These are phyloP conservation scores for Neurospora cerealis DNA, from an alignment of 495 filamentous ascomycete genomes.

Conservation along the genomic window DNA sequence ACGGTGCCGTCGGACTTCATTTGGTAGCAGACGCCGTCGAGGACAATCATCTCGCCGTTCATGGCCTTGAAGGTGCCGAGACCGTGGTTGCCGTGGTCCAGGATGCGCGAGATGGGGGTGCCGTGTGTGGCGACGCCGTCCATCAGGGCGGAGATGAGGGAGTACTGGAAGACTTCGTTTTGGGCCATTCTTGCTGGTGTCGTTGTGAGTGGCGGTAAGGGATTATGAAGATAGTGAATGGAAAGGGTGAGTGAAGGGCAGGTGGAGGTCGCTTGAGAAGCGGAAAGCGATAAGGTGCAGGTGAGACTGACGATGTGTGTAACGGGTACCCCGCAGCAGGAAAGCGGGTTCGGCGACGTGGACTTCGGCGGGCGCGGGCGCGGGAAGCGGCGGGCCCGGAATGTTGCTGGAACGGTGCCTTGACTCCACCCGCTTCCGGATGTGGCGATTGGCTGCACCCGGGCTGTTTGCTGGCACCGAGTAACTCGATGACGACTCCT, in stretches of 20 bases:
- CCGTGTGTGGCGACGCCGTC: conserved; percentile 36
- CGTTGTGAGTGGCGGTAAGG: not conserved
- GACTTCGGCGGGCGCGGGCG: not conserved
- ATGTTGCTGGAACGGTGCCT: not conserved
- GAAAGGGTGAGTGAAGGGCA: not conserved
- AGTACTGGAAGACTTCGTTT: conserved; percentile 44
- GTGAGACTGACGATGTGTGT: not conserved
- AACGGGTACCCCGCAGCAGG: not conserved
- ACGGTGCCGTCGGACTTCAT: conserved; percentile 31
- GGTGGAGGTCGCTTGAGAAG: not conserved
- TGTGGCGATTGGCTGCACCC: not conserved
- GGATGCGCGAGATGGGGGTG: conserved; percentile 24
- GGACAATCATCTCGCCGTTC: conserved; percentile 43
- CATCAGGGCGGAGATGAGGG: conserved; percentile 42
- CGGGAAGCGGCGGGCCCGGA: not conserved
- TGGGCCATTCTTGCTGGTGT: conserved; percentile 9
- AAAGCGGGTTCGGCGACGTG: not conserved
- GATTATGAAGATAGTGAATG: not conserved
- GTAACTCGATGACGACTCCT: not conserved
- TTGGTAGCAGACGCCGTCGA: conserved; percentile 39
- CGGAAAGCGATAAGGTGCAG: not conserved
- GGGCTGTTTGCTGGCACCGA: not conserved
- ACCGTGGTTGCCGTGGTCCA: conserved; percentile 38
- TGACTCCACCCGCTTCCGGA: not conserved
- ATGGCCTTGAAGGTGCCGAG: conserved; percentile 41